Conservation (phyloP, 2,329 filamentous ascomycete species). For the Diaporthe sp. region DNA sequence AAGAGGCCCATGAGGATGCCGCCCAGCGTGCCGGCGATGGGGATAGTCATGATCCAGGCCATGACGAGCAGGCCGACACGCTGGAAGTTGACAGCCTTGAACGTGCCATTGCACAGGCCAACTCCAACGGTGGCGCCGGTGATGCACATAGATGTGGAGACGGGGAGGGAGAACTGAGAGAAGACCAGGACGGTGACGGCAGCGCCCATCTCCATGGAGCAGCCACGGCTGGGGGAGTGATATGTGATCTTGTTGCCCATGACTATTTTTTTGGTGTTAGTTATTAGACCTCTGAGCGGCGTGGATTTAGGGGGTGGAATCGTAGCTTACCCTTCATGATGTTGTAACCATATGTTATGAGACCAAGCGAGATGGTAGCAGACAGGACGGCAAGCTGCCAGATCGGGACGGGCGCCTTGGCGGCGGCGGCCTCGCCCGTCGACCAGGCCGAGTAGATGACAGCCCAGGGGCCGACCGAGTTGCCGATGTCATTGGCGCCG, state of each 20-base stretch:
- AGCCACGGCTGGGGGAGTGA: constrained; percentile 67
- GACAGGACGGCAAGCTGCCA: constrained; percentile 82
- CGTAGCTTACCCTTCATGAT: constrained; percentile 77
- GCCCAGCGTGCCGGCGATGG: constrained; percentile 67
- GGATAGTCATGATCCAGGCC: constrained; percentile 75
- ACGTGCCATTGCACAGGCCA: constrained; percentile 78
- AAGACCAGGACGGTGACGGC: constrained; percentile 81
- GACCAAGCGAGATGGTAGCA: constrained; percentile 71
- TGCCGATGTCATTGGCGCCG: constrained; percentile 82
- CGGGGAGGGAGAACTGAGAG: constrained; percentile 79
- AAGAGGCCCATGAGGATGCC: constrained; percentile 60
- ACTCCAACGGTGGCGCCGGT: constrained; percentile 83
- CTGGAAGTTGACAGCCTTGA: constrained; percentile 81
- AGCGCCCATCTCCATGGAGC: constrained; percentile 83
- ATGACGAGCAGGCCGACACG: constrained; percentile 74
- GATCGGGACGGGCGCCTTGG: constrained; percentile 74
- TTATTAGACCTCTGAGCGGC: constrained; percentile 23
- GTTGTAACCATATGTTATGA: constrained; percentile 83
- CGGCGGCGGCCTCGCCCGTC: constrained; percentile 67
- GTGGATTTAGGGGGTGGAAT: neutral
- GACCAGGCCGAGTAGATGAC: constrained; percentile 76
- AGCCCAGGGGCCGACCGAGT: constrained; percentile 76
- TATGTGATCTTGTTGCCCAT: constrained; percentile 87
- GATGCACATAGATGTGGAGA: constrained; percentile 84
- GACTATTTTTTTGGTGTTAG: constrained; percentile 53